phyloP scores from a whole-genome alignment of 768 basidiomycete genomes.

The Phylloporus arenicola region DNA sequence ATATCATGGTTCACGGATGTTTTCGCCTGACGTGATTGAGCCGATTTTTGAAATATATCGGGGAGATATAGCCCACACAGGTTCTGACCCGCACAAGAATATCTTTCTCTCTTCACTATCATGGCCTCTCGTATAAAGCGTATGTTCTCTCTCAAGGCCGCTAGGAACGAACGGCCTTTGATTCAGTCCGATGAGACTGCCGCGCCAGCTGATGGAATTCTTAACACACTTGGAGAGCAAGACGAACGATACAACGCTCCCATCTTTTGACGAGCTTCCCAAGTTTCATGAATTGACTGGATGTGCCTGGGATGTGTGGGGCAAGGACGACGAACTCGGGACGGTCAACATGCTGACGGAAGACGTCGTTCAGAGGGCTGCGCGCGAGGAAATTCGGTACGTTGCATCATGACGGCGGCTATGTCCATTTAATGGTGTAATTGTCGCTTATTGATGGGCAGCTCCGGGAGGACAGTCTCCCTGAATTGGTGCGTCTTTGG shows the following conservation, averaged over 20 bases:
- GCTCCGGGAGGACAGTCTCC: slow-evolving; percentile 49
- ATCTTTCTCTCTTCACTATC: background rate
- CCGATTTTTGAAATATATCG: background rate
- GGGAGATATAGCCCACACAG: slow-evolving; percentile 2
- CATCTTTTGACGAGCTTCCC: slow-evolving; percentile 47
- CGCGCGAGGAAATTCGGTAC: slow-evolving; percentile 52
- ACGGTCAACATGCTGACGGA: slow-evolving; percentile 63
- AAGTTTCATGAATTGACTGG: slow-evolving; percentile 40
- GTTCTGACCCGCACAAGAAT: background rate
- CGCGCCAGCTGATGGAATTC: background rate
- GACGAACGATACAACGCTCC: slow-evolving; percentile 17
- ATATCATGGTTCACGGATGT: background rate
- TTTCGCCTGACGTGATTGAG: background rate
- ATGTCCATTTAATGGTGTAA: background rate
- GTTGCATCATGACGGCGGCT: slow-evolving; percentile 18
- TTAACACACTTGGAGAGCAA: background rate
- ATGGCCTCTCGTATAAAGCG: slow-evolving; percentile 16
- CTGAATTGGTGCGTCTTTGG: slow-evolving; percentile 52
- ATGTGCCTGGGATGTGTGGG: slow-evolving; percentile 70
- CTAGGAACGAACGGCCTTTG: background rate
- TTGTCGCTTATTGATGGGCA: slow-evolving; percentile 13
- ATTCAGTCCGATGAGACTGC: background rate
- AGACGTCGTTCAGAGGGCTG: slow-evolving; percentile 54
- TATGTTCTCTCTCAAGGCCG: slow-evolving; percentile 9
- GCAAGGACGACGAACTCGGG: slow-evolving; percentile 58